Evolutionary conservation across 2,329 filamentous ascomycete genomes (phyloP).

Genomic region (Ascochyta lentis): DNA sequence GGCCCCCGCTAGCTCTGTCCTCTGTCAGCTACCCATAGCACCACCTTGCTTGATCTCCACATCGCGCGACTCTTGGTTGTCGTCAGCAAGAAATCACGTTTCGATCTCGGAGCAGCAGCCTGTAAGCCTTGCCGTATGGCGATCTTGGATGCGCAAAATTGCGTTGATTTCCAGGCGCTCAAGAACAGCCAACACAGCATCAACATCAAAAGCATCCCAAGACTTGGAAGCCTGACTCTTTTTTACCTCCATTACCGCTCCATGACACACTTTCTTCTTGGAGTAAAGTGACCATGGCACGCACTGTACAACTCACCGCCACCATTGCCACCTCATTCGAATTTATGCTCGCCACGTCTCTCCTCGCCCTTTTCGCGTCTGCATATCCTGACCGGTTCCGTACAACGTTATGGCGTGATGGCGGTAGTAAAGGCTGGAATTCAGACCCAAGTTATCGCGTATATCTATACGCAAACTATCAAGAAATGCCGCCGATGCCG

Average conservation of each 20-base stretch:
- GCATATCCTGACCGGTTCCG: slow-evolving; percentile 18
- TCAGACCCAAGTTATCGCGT: slow-evolving; percentile 25
- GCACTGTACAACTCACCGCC: background rate
- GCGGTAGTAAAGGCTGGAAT: slow-evolving; percentile 26
- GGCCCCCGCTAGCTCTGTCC: background rate
- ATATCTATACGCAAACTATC: slow-evolving; percentile 29
- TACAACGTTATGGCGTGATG: slow-evolving; percentile 18
- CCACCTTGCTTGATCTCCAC: background rate
- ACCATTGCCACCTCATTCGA: slow-evolving; percentile 14
- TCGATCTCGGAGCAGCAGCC: background rate
- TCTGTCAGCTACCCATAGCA: background rate
- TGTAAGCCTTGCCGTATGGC: background rate
- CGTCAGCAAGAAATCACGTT: background rate
- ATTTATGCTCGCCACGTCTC: slow-evolving; percentile 8
- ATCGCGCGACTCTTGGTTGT: background rate
- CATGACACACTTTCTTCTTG: background rate
- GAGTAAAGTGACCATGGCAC: background rate
- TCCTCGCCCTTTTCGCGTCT: slow-evolving; percentile 18
- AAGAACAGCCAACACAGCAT: background rate
- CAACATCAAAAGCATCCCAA: background rate
- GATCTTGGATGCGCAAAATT: slow-evolving; percentile 1
- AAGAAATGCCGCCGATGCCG: slow-evolving; percentile 23
- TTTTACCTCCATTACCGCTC: no score
- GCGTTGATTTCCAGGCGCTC: background rate
- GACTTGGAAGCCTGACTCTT: background rate